phyloP scores from a whole-genome alignment of 805 yeast genomes.

The Yamadazyma olivae region DNA sequence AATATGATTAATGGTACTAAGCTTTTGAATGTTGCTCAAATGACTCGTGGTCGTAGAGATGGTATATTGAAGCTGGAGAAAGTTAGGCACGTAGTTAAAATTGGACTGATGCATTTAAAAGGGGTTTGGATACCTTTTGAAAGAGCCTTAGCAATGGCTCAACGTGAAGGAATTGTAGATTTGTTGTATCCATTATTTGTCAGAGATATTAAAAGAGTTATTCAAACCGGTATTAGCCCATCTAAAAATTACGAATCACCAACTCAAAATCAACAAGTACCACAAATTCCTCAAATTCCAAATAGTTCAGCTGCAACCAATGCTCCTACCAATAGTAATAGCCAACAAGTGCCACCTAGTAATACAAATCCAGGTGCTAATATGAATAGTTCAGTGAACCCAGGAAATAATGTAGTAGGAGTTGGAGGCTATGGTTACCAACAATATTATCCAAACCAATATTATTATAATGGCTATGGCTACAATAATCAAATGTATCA shows the following conservation, averaged over 20 bases:
- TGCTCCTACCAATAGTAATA: not conserved
- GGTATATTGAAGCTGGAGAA: slow-evolving; percentile 79
- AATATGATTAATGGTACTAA: slow-evolving; percentile 87
- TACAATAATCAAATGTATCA: slow-evolving; percentile 13
- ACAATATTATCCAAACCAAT: slow-evolving; percentile 23
- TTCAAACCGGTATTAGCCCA: slow-evolving; percentile 45
- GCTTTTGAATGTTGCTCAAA: slow-evolving; percentile 76
- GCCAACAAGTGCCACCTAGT: too few relatives aligned
- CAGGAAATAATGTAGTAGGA: not conserved
- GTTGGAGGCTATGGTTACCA: slow-evolving; percentile 17
- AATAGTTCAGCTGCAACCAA: not conserved
- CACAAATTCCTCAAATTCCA: slow-evolving; percentile 12
- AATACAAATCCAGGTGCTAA: too few relatives aligned
- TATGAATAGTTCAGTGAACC: too few relatives aligned
- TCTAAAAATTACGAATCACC: slow-evolving; percentile 13
- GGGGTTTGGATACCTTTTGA: slow-evolving; percentile 92
- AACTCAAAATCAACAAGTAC: slow-evolving; percentile 11
- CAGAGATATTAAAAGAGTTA: slow-evolving; percentile 62
- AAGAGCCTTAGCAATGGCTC: slow-evolving; percentile 78
- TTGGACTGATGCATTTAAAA: slow-evolving; percentile 83
- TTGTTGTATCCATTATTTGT: slow-evolving; percentile 67
- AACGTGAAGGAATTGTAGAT: slow-evolving; percentile 71
- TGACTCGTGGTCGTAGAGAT: slow-evolving; percentile 85
- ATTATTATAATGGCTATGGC: slow-evolving; percentile 16
- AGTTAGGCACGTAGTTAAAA: slow-evolving; percentile 75